Base-by-base conservation (phyloP, 2,329 filamentous ascomycete species). In the Sphaerulina populicola region DNA sequence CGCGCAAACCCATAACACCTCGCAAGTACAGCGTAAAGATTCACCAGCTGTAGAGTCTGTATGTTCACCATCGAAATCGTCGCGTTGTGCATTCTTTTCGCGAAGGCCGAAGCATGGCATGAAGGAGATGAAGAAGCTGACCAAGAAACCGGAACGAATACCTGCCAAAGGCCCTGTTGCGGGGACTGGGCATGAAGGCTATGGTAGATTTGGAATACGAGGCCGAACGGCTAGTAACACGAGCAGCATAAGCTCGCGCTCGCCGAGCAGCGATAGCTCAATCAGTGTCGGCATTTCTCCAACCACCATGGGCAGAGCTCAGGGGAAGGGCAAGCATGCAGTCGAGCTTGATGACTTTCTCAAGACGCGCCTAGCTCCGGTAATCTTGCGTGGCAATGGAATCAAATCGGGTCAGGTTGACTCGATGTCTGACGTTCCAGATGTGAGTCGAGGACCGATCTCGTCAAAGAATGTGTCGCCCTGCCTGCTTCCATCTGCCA, bases 151-250 rank as follows among this genome's bases (percentile, higher is more conserved):
- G 35, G 81, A 83, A 7, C 81, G 77, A 56, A 64, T 72, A 6
- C 54, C 72, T 21, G 78, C 85, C 27, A 91, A 88, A 68, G 90
- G 91, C 0, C 91, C 91, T 18, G 81, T 79, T 12, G 91, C 91
- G 37, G 91, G 91, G n/a, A 97, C 91, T 35, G 91, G 91, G 0
- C 89, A 97, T 62, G 91, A 97, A 71, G 85, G 85, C 1, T 90
- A 91, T 62, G 85, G 85, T 0, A 78, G 78, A 50, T 74, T 87
- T 50, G 81, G 82, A 2, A 72, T 76, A 29, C 78, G 82, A 52
- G 78, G 83, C 29, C 78, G 84, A 48, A 88, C 82, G 61, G 79
- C 77, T 53, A 83, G 79, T 61, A 71, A 74, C 15, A 70, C 75
- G 6, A 78, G 74, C 21, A 65, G 72, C n/a, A 75, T 71, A 23